phyloP scores from a whole-genome alignment of 345 rosid species.

The Ricinus communis region DNA sequence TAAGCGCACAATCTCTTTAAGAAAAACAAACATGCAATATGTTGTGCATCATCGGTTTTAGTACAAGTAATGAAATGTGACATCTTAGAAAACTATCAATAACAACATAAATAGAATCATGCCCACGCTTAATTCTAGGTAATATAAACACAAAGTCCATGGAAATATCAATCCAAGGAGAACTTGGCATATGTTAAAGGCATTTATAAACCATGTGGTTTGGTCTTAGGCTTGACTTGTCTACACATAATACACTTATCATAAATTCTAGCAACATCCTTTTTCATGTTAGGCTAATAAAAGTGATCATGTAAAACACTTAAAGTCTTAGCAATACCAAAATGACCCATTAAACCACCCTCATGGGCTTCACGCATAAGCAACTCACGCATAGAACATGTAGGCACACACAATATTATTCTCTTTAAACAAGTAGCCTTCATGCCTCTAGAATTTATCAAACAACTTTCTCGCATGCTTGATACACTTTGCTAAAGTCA shows the following conservation, averaged over 20 bases:
- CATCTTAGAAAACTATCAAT: background rate
- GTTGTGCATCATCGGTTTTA: background rate
- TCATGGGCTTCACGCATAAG: background rate
- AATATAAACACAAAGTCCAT: background rate
- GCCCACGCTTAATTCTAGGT: background rate
- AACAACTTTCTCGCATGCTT: background rate
- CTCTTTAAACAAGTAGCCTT: background rate
- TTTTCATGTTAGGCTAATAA: too few relatives aligned
- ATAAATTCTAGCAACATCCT: too few relatives aligned
- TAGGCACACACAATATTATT: background rate
- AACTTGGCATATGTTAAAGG: background rate
- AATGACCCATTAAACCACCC: background rate
- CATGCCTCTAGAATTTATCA: background rate
- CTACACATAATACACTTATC: background rate
- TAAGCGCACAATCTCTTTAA: background rate
- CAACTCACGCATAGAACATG: background rate
- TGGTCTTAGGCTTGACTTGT: background rate
- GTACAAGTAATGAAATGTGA: background rate
- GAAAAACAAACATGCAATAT: background rate
- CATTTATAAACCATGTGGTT: too few relatives aligned
- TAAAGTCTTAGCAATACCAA: background rate
- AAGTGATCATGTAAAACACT: too few relatives aligned
- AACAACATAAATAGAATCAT: background rate
- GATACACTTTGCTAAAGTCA: background rate
- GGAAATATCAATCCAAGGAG: background rate